Evolutionary conservation across 225 moss, liverwort and hornwort species (phyloP), one percentile per base, ranked within the genome.

Genomic region (Antitrichia curtipendula): DNA sequence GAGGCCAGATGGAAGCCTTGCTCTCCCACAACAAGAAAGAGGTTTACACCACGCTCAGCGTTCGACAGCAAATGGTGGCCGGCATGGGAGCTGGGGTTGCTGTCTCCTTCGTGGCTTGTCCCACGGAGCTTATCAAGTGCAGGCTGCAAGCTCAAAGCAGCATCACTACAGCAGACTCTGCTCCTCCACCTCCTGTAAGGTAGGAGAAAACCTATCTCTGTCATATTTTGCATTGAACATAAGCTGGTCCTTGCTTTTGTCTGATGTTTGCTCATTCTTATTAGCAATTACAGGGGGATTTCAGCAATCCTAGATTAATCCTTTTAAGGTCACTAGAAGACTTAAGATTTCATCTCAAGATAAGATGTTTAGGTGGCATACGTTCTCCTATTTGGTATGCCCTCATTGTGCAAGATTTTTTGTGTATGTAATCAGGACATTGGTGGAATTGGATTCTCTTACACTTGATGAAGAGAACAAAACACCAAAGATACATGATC

Each of bases 1-100:
- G 97, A 52, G 96, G 97, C 17, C 93, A 96, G 56, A 98, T 98
- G 96, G 95, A 96, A 84, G 90, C 91, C 43, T 75, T 90, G 14
- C 88, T 96, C 54, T 83, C 82, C 63, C 88, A 91, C 77, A 85
- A 90, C 80, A 91, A 87, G 34, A 81, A 90, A 29, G 79, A 78
- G 7, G 88, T 91, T 5, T 93, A 91, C 28, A 66, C 91, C 27
- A 88, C 83, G 31, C 95, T 98, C 28, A 88, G 90, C 25, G 91
- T 94, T 12, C 88, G 90, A 21, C 86, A 92, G 91, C 91, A 97
- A 93, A 91, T 97, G 93, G 81, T 91, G 52, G 91, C 91, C 45
- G 91, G 93, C 56, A 91, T 90, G 14, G 91, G 93, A 5, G 93
- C 93, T 23, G 93, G 93, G 40, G 65, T 93, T 43, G 91, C 91